Evolutionary conservation across 2,329 filamentous ascomycete species (phyloP).

Genomic region (Setomelanomma holmii): DNA sequence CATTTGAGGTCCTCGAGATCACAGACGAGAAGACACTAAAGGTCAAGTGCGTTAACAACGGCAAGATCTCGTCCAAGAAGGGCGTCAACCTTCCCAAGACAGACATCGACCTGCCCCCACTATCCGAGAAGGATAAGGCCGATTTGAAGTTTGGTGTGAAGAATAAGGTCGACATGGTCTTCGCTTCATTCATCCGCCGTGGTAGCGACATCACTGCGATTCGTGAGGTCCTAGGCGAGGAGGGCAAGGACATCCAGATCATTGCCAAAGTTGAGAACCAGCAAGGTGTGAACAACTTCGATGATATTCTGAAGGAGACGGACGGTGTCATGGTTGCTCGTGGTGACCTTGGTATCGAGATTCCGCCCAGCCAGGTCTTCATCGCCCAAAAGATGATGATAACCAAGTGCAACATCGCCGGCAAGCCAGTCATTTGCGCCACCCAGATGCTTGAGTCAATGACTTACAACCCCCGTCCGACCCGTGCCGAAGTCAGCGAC

Average conservation of each 20-base stretch:
- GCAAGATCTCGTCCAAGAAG: conserved; percentile 98
- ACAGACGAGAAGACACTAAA: conserved; percentile 88
- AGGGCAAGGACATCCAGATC: conserved; percentile 97
- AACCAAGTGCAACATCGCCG: conserved; percentile 99
- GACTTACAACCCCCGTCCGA: conserved; percentile 99
- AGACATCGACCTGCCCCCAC: conserved; percentile 94
- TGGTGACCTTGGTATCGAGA: conserved; percentile 98
- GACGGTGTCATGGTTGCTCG: conserved; percentile 99
- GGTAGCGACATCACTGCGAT: conserved; percentile 93
- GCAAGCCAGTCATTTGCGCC: conserved; percentile 98
- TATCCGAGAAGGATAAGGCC: conserved; percentile 97
- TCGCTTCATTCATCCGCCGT: conserved; percentile 96
- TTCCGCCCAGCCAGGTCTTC: conserved; percentile 97
- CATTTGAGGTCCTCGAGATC: conserved; percentile 90
- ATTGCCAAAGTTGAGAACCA: conserved; percentile 99
- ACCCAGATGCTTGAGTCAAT: conserved; percentile 99
- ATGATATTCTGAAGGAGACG: conserved; percentile 92
- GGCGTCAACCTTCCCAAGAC: conserved; percentile 99
- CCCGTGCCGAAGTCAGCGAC: conserved; percentile 97
- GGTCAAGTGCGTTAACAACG: conserved; percentile 91
- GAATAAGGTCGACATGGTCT: conserved; percentile 99
- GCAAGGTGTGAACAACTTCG: conserved; percentile 99
- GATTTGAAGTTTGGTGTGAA: conserved; percentile 96
- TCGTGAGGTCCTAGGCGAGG: conserved; percentile 85
- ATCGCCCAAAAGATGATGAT: conserved; percentile 99